Base-by-base conservation (phyloP, 768 basidiomycete species). In the Hygrocybe punicea region DNA sequence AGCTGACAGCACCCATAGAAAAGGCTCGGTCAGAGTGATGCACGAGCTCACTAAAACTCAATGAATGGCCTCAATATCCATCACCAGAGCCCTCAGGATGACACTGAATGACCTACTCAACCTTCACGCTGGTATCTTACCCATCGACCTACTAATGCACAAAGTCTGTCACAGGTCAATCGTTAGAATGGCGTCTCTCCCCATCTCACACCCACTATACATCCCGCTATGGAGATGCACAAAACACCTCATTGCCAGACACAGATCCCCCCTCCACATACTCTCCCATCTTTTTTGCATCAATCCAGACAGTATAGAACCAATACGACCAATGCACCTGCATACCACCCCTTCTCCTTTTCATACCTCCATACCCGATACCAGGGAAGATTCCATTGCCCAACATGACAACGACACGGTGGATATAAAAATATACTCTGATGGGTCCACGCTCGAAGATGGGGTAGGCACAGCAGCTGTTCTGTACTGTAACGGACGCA, bases 21-120 rank as follows among this genome's bases (percentile, higher is more conserved):
- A n/a, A 9, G 40, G 51, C 1, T 42, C 51, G 2, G 24, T 42
- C 6, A 21, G 23, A 7, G 35, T 48, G 4, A 24, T 53, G 0
- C 40, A 51, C 17, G 34, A 56, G n/a, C 47, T 60, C 2, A 57
- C 37, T 5, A 40, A n/a, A 9, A 42, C 60, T 2, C 62, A 60
- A 36, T n/a, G 60, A 13, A 40, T 16, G 2, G 57, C 53, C 13
- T 55, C 61, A 1, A 25, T 63, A 13, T 7, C 36, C 4, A 58
- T 62, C 40, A 75, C 74, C 0, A 65, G 64, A 11, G 64, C 61
- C 1, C 34, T 65, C 40, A 21, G 57, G 2, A 39, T 61, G 4
- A 59, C 62, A 2, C 33, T 62, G 2, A 62, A 46, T 3, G 66
- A 69, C 48, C 11, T 61, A 6, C 42, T 71, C 0, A 58, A 68